phyloP scores from a whole-genome alignment of 305 asterid genomes.

The Stenogyne calaminthoides region DNA sequence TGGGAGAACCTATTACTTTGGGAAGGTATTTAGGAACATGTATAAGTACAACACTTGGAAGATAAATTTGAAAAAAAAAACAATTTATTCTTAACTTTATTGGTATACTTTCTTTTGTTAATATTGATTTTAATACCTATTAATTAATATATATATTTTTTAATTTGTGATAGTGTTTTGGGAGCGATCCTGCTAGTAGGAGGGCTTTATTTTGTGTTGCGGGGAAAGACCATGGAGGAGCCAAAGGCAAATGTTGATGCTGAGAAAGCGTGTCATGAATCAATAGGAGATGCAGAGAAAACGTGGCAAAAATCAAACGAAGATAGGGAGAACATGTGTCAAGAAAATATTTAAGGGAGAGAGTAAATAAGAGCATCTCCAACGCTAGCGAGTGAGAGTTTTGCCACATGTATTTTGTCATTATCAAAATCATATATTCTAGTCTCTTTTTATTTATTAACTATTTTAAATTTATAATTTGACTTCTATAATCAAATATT shows the following conservation, averaged over 20 bases:
- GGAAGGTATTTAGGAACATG: no score
- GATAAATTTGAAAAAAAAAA: not conserved
- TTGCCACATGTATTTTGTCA: no score
- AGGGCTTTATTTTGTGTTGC: conserved; percentile 74
- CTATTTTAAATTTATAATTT: no score
- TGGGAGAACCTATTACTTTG: conserved; percentile 55
- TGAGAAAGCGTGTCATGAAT: conserved; percentile 39
- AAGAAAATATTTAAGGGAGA: not conserved
- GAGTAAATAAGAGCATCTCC: no score
- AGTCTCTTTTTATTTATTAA: no score
- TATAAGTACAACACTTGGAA: no score
- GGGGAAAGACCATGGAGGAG: conserved; percentile 80
- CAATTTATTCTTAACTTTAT: no score
- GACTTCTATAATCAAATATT: no score
- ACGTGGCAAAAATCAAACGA: not conserved
- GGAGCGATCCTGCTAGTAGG: conserved; percentile 71
- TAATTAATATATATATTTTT: not conserved
- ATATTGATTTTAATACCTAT: no score
- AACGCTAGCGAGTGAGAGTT: no score
- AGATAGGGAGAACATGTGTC: not conserved
- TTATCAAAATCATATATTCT: no score
- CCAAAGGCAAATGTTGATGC: conserved; percentile 32
- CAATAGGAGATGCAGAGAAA: conserved; percentile 21
- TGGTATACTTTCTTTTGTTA: not conserved
- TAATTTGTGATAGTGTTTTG: conserved; percentile 49